Conservation (phyloP, 202 grass and related monocot genomes). For the Zoysia matrella region DNA sequence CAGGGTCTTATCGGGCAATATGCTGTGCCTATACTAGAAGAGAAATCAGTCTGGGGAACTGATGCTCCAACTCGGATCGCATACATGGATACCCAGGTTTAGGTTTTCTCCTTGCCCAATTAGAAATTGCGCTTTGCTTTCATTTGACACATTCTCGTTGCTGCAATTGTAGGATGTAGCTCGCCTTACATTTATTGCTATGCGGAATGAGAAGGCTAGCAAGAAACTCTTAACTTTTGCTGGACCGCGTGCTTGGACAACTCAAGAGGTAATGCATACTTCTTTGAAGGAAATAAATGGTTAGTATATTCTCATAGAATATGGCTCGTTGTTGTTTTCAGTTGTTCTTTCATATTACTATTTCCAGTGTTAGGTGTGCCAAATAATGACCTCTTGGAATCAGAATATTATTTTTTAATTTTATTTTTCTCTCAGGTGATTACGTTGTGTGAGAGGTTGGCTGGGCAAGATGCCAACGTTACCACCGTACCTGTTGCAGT, state of each 20-base stretch:
- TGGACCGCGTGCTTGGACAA: constrained; percentile 95
- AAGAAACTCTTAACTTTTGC: constrained; percentile 88
- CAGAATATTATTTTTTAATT: too few species aligned
- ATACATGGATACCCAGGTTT: constrained; percentile 98
- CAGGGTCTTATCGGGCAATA: constrained; percentile 98
- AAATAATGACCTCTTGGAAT: constrained; percentile 26
- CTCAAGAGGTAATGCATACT: constrained; percentile 76
- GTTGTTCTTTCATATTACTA: not conserved
- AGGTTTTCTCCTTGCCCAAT: constrained; percentile 29
- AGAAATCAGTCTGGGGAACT: constrained; percentile 98
- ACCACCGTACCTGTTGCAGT: constrained; percentile 91
- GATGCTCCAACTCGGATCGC: constrained; percentile 95
- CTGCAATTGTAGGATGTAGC: constrained; percentile 74
- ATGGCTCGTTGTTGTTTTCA: not conserved
- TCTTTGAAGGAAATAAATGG: constrained; percentile 23
- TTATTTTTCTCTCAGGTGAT: too few species aligned
- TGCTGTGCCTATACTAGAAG: constrained; percentile 97
- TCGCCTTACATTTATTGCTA: constrained; percentile 89
- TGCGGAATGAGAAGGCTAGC: constrained; percentile 79
- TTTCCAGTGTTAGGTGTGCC: constrained; percentile 32
- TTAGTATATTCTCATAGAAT: constrained; percentile 19
- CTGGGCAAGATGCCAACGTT: constrained; percentile 87
- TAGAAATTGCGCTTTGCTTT: constrained; percentile 33
- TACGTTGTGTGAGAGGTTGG: too few species aligned
- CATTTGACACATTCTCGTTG: constrained; percentile 29